A percentile compares a stretch with the other conserved stretches of the same genome.
These are phyloP conservation scores for Aspergillus avenaceus DNA, from an alignment of 495 filamentous ascomycete species.

Conservation along the genomic window DNA sequence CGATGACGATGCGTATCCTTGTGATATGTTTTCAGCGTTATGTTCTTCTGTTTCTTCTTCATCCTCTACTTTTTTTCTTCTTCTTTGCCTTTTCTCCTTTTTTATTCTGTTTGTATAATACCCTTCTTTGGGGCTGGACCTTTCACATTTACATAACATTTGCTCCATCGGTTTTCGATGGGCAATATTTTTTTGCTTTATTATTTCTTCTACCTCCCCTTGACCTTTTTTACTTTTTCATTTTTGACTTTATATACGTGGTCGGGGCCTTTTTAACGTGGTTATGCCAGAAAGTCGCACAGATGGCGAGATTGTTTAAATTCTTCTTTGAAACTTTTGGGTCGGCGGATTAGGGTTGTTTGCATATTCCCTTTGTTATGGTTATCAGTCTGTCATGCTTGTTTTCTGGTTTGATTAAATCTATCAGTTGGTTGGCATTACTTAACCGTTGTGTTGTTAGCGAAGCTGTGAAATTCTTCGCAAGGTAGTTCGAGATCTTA, in stretches of 20 bases:
- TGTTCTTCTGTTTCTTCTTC: constrained; percentile 11
- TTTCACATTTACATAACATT: constrained; percentile 30
- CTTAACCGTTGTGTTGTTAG: not conserved
- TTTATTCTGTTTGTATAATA: constrained; percentile 38
- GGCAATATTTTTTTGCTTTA: constrained; percentile 23
- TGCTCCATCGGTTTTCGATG: constrained; percentile 29
- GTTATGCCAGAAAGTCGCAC: constrained; percentile 40
- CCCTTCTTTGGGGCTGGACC: constrained; percentile 34
- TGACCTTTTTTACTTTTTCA: constrained; percentile 16
- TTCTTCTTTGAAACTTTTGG: constrained; percentile 28
- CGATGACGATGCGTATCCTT: constrained; percentile 16
- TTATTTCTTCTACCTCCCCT: constrained; percentile 14
- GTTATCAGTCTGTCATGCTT: constrained; percentile 18
- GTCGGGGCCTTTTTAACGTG: constrained; percentile 34
- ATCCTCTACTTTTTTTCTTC: constrained; percentile 21
- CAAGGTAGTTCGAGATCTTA: not conserved
- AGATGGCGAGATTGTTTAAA: constrained; percentile 30
- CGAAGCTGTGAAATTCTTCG: constrained; percentile 27
- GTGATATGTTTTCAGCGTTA: constrained; percentile 24
- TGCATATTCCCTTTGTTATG: constrained; percentile 24
- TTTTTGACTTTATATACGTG: constrained; percentile 17
- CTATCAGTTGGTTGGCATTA: not conserved
- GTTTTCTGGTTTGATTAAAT: constrained; percentile 12
- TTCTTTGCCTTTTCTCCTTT: constrained; percentile 34
- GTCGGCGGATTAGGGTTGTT: constrained; percentile 23